A percentile compares a stretch with the other conserved stretches of the same genome.
These are phyloP conservation scores for Ceratopteris richardii DNA, from an alignment of 75 land plant genomes.

Conservation along the genomic window DNA sequence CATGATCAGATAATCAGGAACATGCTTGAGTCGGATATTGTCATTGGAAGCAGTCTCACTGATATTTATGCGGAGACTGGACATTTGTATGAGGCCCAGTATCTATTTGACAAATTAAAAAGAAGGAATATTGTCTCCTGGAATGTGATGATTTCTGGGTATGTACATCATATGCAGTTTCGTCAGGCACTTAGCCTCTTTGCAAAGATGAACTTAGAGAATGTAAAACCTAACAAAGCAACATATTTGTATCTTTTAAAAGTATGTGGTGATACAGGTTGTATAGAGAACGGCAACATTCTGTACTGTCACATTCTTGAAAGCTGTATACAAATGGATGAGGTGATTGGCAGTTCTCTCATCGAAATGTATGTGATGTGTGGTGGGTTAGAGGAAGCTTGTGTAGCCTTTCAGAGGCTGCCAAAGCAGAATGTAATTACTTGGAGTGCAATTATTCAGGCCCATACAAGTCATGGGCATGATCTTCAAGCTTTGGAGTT, in stretches of 20 bases:
- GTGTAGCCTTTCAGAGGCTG: slow-evolving; percentile 19
- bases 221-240: slow-evolving; percentile 28
- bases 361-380: slow-evolving; percentile 53
- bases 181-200: slow-evolving; percentile 33
- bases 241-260: slow-evolving; percentile 35
- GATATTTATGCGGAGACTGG: slow-evolving; percentile 70
- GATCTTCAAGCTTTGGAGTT: slow-evolving; percentile 24
- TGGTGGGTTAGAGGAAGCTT: slow-evolving; percentile 17
- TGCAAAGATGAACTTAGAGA: slow-evolving; percentile 21
- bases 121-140: slow-evolving; percentile 36
- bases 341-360: slow-evolving; percentile 14
- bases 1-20: slow-evolving; percentile 31
- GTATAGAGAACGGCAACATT: slow-evolving; percentile 23
- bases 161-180: slow-evolving; percentile 25
- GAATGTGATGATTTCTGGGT: slow-evolving; percentile 49
- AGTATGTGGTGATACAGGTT: slow-evolving; percentile 46
- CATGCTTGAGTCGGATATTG: slow-evolving; percentile 21
- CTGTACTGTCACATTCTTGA: not conserved
- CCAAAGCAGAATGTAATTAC: slow-evolving; percentile 26
- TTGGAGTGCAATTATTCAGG: slow-evolving; percentile 45
- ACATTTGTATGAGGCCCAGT: slow-evolving; percentile 34
- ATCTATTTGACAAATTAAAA: slow-evolving; percentile 32
- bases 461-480: slow-evolving; percentile 32
- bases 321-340: not conserved
- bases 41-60: slow-evolving; percentile 34